phyloP scores from a whole-genome alignment of 73 alveolate genomes.

The Paramecium pentaurelia region DNA sequence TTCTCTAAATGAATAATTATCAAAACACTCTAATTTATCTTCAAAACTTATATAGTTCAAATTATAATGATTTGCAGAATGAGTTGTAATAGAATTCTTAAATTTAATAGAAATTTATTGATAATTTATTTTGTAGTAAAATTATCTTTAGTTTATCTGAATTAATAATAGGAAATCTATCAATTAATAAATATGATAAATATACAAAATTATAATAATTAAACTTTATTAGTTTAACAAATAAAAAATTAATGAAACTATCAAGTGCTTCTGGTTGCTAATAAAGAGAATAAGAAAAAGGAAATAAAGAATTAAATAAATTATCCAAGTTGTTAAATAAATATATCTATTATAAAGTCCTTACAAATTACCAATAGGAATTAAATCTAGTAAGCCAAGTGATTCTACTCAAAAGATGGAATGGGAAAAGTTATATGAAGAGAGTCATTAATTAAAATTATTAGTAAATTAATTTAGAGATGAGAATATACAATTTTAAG shows the following conservation, averaged over 20 bases:
- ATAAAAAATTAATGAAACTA: not conserved
- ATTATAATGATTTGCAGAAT: not conserved
- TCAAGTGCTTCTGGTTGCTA: not conserved
- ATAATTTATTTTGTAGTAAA: no score
- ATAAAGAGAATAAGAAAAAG: not conserved
- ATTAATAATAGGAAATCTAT: not conserved
- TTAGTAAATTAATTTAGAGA: not conserved
- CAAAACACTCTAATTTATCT: not conserved
- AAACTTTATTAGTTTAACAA: not conserved
- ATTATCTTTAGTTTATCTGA: not conserved
- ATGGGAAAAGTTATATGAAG: slow-evolving; percentile 15
- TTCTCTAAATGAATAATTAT: not conserved
- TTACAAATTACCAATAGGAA: not conserved
- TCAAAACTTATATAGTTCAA: not conserved
- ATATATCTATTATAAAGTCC: not conserved
- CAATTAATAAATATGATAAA: not conserved
- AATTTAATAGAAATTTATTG: no score
- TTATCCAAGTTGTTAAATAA: not conserved
- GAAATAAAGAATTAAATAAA: not conserved
- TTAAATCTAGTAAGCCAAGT: not conserved
- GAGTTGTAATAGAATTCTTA: no score
- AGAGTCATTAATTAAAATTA: not conserved
- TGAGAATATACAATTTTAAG: not conserved
- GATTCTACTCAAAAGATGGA: not conserved
- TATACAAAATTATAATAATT: not conserved